Evolutionary conservation across 1,139 yeast genomes (phyloP).

Genomic region (Debaryomyces robertsiae): DNA sequence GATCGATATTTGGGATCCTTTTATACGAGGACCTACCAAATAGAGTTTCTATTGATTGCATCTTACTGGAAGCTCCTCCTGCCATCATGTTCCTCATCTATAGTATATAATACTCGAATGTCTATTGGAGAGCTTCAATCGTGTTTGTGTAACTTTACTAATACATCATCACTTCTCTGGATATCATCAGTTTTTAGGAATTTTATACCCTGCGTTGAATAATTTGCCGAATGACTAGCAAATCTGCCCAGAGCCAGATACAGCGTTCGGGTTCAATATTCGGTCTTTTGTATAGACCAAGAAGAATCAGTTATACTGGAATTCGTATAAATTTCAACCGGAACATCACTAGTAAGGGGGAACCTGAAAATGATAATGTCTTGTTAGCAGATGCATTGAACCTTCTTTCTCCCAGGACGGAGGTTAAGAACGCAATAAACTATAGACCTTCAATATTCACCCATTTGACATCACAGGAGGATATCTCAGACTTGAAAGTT

Average conservation of each 20-base stretch:
- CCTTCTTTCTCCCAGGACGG: constrained; percentile 30
- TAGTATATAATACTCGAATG: background rate
- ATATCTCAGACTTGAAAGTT: constrained; percentile 18
- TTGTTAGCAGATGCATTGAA: constrained; percentile 43
- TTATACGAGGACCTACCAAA: constrained; percentile 8
- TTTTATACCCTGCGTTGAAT: too few relatives aligned
- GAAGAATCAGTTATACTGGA: background rate
- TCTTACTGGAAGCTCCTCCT: background rate
- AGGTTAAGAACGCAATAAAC: constrained; percentile 11
- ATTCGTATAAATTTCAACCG: background rate
- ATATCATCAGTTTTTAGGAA: too few relatives aligned
- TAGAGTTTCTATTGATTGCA: background rate
- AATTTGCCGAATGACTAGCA: background rate
- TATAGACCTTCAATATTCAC: constrained; percentile 42
- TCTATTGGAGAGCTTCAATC: background rate
- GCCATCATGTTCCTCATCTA: background rate
- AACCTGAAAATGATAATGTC: constrained; percentile 22
- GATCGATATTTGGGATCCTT: constrained; percentile 33
- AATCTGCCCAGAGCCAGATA: background rate
- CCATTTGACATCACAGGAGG: constrained; percentile 34
- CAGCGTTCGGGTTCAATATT: background rate
- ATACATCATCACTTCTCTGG: constrained; percentile 6
- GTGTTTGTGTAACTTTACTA: constrained; percentile 6
- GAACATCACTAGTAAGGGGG: constrained; percentile 5
- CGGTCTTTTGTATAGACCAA: background rate